phyloP scores from a whole-genome alignment of 2,329 filamentous ascomycete genomes.

The Beauveria australis region DNA sequence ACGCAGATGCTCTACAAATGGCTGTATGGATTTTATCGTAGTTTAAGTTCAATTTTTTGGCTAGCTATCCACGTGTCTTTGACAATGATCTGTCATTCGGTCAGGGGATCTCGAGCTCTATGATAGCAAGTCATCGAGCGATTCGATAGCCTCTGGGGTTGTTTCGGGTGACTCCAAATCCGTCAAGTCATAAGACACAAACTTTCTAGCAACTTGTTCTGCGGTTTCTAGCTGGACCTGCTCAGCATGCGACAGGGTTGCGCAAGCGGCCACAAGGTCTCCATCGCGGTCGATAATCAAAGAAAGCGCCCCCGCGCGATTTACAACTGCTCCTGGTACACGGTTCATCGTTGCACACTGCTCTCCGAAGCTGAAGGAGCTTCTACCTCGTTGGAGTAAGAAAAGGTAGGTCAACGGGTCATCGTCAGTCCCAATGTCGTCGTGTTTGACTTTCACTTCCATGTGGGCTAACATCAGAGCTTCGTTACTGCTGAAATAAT shows the following conservation, averaged over 20 bases:
- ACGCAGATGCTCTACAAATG: background rate
- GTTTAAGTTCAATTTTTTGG: background rate
- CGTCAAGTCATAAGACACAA: slow-evolving; percentile 32
- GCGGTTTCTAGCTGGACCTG: slow-evolving; percentile 59
- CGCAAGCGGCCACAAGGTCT: slow-evolving; percentile 66
- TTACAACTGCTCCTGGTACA: slow-evolving; percentile 61
- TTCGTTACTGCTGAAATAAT: slow-evolving; percentile 42
- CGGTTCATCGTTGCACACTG: slow-evolving; percentile 83
- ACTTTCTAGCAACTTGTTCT: slow-evolving; percentile 49
- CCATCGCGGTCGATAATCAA: slow-evolving; percentile 61
- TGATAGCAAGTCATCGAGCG: background rate
- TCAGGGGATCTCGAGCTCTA: background rate
- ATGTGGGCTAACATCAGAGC: slow-evolving; percentile 59
- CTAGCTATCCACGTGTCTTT: background rate
- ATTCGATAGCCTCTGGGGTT: background rate
- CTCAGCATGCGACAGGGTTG: slow-evolving; percentile 57
- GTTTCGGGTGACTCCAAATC: background rate
- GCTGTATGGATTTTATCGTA: background rate
- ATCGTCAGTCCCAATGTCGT: slow-evolving; percentile 36
- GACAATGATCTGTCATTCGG: background rate
- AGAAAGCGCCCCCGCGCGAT: slow-evolving; percentile 67
- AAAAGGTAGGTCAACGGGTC: slow-evolving; percentile 70
- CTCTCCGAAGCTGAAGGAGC: slow-evolving; percentile 74
- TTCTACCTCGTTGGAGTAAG: slow-evolving; percentile 58
- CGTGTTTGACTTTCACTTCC: slow-evolving; percentile 54